Base-by-base conservation (phyloP, 2,329 filamentous ascomycete species). In the Fusarium sacchari region DNA sequence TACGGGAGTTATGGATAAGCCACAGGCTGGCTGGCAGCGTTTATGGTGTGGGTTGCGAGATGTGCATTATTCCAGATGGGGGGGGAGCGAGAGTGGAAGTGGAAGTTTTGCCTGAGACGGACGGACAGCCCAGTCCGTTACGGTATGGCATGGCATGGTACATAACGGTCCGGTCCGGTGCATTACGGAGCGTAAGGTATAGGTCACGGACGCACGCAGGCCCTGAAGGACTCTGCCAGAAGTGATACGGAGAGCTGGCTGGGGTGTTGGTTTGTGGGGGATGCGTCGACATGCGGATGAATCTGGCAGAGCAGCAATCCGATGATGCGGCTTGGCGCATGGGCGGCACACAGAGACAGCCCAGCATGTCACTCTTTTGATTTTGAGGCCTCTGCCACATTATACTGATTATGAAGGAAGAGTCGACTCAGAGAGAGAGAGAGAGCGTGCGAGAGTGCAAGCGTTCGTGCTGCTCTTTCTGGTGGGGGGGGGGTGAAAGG, bases 241-340 rank as follows among this genome's bases (percentile, higher is more conserved):
- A 57, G 26, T 39, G 30, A 52, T 57, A 37, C 44, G 37, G 15
- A 46, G 37, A 58, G 36, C 44, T 62, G 36, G 66, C 60, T 60
- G 55, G 64, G 62, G 60, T 46, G 39, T n/a, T 37, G 57, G 40
- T 50, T 53, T 59, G 36, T 40, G 46, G 59, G 64, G 56, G 42
- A 64, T 26, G 57, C 32, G n/a, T 26, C 26, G 13, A 52, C 49
- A 17, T 18, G 40, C 47, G 59, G 62, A 64, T 53, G 50, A 58
- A 39, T 55, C 63, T 39, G 49, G 42, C 44, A 28, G 49, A 60
- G 44, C 61, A 58, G 55, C 55, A 64, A 67, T 50, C 53, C 60
- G 56, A 64, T 72, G 64, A 70, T 68, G 71, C 61, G 64, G 58
- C 64, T 76, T 76, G 67, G 71, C 64, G 67, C 72, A 75, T 72